A percentile compares a stretch with the other conserved stretches of the same genome.
Conservation (phyloP, 768 basidiomycete genomes). For the Dendrothele bispora region DNA sequence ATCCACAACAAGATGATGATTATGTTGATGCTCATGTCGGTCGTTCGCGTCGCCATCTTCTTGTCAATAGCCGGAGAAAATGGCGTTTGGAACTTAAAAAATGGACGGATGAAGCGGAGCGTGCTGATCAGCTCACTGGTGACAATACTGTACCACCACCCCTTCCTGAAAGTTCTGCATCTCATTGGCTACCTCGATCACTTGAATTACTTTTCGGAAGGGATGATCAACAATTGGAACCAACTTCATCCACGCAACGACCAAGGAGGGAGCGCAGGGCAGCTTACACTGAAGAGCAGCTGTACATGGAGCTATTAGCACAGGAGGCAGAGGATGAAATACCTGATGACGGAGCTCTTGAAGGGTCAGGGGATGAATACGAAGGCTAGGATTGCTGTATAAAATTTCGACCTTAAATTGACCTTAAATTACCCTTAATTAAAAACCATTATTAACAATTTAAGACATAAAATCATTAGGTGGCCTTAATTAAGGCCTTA, state of each 20-base stretch:
- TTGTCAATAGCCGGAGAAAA: not conserved
- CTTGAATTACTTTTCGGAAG: not conserved
- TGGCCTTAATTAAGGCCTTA: no score
- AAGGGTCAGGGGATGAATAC: not conserved
- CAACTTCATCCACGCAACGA: no score
- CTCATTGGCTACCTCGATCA: not conserved
- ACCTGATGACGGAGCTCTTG: not conserved
- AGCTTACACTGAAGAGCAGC: not conserved
- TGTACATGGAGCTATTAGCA: not conserved
- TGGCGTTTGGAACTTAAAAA: not conserved
- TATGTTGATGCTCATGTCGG: not conserved
- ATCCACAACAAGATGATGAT: slow-evolving; percentile 1
- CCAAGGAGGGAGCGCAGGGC: not conserved
- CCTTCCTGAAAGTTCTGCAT: not conserved
- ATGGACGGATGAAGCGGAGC: not conserved
- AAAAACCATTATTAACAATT: not conserved
- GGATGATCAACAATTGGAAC: not conserved
- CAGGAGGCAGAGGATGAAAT: not conserved
- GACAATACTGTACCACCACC: not conserved
- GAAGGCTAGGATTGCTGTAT: not conserved
- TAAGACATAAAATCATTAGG: not conserved
- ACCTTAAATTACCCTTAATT: not conserved
- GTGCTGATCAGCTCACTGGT: not conserved
- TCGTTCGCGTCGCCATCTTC: not conserved
- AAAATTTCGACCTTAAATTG: not conserved